These are phyloP conservation scores for Vigna radiata DNA, from an alignment of 306 rosid genomes.

Conservation along the genomic window DNA sequence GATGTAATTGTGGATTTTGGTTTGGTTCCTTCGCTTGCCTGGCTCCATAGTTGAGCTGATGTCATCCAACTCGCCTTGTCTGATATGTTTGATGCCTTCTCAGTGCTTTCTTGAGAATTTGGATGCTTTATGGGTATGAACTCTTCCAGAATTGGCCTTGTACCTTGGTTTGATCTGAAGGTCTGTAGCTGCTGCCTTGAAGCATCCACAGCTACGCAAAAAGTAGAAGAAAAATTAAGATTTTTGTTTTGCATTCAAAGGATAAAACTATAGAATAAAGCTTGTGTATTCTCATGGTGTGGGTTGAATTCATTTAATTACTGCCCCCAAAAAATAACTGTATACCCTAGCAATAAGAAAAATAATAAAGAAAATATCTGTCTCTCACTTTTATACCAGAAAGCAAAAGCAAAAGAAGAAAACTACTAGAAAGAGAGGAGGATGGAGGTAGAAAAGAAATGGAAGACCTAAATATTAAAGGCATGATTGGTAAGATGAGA, in stretches of 20 bases:
- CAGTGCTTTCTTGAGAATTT: slow-evolving; percentile 59
- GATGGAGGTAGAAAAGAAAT: background rate
- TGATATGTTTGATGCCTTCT: slow-evolving; percentile 54
- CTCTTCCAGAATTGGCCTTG: slow-evolving; percentile 81
- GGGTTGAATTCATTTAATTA: background rate
- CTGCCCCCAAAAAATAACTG: background rate
- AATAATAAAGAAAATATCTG: background rate
- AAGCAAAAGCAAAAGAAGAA: slow-evolving; percentile 45
- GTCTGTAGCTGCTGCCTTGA: slow-evolving; percentile 78
- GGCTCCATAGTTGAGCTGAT: slow-evolving; percentile 91
- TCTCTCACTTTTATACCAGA: background rate
- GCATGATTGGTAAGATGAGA: slow-evolving; percentile 26
- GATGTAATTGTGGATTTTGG: slow-evolving; percentile 48
- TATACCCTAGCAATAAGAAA: background rate
- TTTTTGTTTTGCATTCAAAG: slow-evolving; percentile 38
- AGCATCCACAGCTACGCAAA: slow-evolving; percentile 67
- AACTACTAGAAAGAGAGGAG: slow-evolving; percentile 23
- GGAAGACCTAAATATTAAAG: slow-evolving; percentile 38
- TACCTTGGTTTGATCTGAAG: slow-evolving; percentile 60
- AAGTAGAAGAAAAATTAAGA: background rate
- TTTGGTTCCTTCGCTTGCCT: slow-evolving; percentile 61
- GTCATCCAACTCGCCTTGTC: slow-evolving; percentile 94
- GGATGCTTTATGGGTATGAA: slow-evolving; percentile 79
- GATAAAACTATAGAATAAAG: background rate
- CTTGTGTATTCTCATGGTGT: background rate